phyloP scores from a whole-genome alignment of 176 grass and related monocot genomes.

The Pharus latifolius region DNA sequence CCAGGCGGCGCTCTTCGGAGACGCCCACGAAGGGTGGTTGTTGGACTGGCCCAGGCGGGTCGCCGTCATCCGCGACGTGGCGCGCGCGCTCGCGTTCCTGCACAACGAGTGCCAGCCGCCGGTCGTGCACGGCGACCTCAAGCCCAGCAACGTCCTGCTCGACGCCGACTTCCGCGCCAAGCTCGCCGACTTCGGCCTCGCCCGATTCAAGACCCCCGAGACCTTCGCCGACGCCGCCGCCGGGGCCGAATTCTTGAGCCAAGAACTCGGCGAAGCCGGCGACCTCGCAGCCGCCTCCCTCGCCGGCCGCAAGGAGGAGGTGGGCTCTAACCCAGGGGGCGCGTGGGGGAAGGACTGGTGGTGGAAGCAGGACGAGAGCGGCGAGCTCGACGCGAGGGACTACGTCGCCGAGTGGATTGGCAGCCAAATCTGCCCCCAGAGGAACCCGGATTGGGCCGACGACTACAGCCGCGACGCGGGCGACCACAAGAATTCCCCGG shows the following conservation, averaged over 20 bases:
- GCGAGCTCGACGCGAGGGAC: constrained; percentile 49
- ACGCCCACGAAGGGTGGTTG: neutral
- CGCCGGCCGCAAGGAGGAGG: neutral
- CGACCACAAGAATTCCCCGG: neutral
- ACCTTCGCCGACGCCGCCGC: neutral
- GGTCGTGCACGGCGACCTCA: constrained; percentile 83
- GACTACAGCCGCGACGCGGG: neutral
- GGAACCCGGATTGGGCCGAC: constrained; percentile 38
- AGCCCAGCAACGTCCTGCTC: constrained; percentile 90
- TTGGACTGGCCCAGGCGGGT: constrained; percentile 44
- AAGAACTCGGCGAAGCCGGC: constrained; percentile 56
- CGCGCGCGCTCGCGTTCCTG: constrained; percentile 56
- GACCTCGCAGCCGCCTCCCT: constrained; percentile 1
- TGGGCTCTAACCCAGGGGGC: neutral
- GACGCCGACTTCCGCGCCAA: constrained; percentile 54
- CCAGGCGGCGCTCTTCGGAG: constrained; percentile 40
- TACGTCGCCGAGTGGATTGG: constrained; percentile 79
- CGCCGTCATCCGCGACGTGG: constrained; percentile 47
- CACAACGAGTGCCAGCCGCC: constrained; percentile 60
- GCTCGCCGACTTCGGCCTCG: constrained; percentile 75
- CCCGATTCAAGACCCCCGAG: constrained; percentile 52
- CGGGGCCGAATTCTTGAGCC: constrained; percentile 59
- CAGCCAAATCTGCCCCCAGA: constrained; percentile 44
- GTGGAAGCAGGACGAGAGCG: constrained; percentile 75
- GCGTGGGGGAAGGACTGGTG: constrained; percentile 67